A percentile compares a stretch with the other conserved stretches of the same genome.
These are phyloP conservation scores for Nitzschia inconspicua DNA, from an alignment of 108 stramenopile species.

Conservation along the genomic window DNA sequence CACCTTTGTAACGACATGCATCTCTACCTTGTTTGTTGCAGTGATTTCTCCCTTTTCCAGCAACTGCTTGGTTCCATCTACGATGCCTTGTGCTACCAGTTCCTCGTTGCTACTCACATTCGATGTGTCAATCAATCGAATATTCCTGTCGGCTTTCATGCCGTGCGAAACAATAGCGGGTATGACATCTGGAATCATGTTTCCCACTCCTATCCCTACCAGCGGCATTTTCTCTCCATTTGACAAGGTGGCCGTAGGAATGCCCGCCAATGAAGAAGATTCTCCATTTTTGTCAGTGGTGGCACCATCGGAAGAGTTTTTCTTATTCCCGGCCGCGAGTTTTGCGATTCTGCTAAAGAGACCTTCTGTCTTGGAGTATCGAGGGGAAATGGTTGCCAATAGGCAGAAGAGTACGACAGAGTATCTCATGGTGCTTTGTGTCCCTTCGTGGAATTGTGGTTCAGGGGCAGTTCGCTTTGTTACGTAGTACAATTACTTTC, in stretches of 20 bases:
- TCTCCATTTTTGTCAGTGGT: background rate
- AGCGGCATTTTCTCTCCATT: constrained; percentile 59
- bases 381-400: too few relatives aligned
- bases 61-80: constrained; percentile 23
- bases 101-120: constrained; percentile 68
- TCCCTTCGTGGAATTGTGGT: too few relatives aligned
- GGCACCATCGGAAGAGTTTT: background rate
- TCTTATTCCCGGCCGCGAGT: background rate
- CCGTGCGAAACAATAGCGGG: constrained; percentile 31
- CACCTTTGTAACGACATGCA: constrained; percentile 86
- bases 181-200: constrained; percentile 55
- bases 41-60: constrained; percentile 3
- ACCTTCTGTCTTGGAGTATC: too few relatives aligned
- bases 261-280: background rate
- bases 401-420: too few relatives aligned
- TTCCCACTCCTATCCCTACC: constrained; percentile 81
- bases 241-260: constrained; percentile 26
- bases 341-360: background rate
- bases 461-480: too few relatives aligned
- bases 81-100: constrained; percentile 62
- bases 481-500: too few relatives aligned
- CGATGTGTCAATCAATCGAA: constrained; percentile 74
- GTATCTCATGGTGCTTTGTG: too few relatives aligned
- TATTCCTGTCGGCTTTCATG: constrained; percentile 36
- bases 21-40: constrained; percentile 10